Base-by-base conservation (phyloP, 352 stramenopile genomes). In the Aphanomyces euteiches region DNA sequence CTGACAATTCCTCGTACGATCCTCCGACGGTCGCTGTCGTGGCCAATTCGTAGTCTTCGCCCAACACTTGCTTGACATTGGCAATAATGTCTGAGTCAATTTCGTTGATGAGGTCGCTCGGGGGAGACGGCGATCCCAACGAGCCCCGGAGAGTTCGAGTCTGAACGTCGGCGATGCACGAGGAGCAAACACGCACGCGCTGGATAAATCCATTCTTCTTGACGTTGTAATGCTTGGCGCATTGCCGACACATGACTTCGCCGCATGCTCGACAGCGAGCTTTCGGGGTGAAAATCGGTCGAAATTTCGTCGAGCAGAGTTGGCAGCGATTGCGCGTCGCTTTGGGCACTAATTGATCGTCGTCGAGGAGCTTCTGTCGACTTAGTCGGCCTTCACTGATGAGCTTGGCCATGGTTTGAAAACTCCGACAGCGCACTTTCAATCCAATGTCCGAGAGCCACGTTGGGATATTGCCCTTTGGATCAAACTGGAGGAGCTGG, bases 241-340 rank as follows among this genome's bases (percentile, higher is more conserved):
- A 61, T 41, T 61, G 7, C 28, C 43, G 54, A 37, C 54, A 61
- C 54, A 61, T 61, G 28, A 61, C 54, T 34, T 70, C 64, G 54
- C 64, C 64, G 39, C 64, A 70, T 53, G 59, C 61, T 10, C 64
- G 64, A 19, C 64, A 70, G 7, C 53, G 64, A 7, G 53, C 53
- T 15, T 59, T 59, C 21, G 43, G 64, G 5, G 56, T 70, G 47
- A 79, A 70, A 54, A 61, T 7, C n/a, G 78, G 15, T 39, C 73
- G 57, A 47, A 77, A 75, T 50, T 74, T 77, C 47, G 75, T 74
- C 21, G 56, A 43, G 47, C 75, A 79, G 43, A 79, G 69, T 28
- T 39, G 47, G 70, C 75, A 79, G 54, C 56, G 53, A 12, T n/a
- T 43, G 5, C 64, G 64, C n/a, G 34, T 40, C 7, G 64, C 13